Evolutionary conservation across 345 rosid genomes (phyloP), one percentile per base, ranked within the genome.

Genomic region (Limnanthes douglasii): DNA sequence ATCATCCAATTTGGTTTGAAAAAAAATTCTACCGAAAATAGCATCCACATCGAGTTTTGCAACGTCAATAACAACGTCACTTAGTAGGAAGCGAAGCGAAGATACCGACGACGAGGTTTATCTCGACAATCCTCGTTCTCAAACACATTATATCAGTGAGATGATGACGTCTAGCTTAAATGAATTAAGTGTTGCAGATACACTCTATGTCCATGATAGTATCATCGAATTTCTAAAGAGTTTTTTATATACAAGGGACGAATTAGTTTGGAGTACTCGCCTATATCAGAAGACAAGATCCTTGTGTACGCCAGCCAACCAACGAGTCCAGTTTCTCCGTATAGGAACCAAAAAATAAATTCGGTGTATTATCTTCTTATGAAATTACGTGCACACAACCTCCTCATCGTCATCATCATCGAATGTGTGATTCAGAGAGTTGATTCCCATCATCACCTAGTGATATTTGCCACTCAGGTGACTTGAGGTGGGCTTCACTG

Each of bases 211-310:
- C n/a, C 61, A 78, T 7, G 98, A 84, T 15, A 78, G 65, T 65
- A 73, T 77, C 39, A 49, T 85, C 70, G 98, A 84, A 35, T 80
- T 94, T 61, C 80, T 88, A n/a, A 75, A 68, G 9, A 37, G 53
- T 60, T 46, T 69, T 56, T 66, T 58, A 27, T 69, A 50, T 70
- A 38, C 43, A 37, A 61, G 73, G 71, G 96, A 92, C 60, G 99
- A 84, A 34, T 37, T 81, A 59, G 35, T 82, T 50, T 74, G 51
- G 93, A 92, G 46, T 85, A 85, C 60, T 92, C 96, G 27, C 96
- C 93, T 13, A 85, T 81, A 93, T 92, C 90, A 23, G 96, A 92
- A 50, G 96, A 85, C n/a, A n/a, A n/a, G n/a, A n/a, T n/a, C n/a
- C n/a, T n/a, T n/a, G n/a, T n/a, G n/a, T n/a, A n/a, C n/a, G 94